Evolutionary conservation across 345 rosid genomes (phyloP), one percentile per base, ranked within the genome.

Genomic region (Syzygium grande): DNA sequence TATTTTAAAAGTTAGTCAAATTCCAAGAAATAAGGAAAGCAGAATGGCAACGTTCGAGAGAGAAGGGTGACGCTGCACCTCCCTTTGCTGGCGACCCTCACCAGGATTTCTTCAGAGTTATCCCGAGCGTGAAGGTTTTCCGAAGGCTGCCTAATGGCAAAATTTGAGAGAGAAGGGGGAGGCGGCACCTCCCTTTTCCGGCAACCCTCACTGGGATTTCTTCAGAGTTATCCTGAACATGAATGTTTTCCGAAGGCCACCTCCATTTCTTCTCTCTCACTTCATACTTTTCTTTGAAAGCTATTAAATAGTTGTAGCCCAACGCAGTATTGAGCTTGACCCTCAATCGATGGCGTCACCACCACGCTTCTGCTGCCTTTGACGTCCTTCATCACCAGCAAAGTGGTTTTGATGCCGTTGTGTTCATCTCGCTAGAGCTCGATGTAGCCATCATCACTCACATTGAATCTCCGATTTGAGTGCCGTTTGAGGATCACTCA

Each of bases 321-420:
- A 29, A 61, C 3, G 27, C 14, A n/a, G 2, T 61, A 13, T 7
- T 27, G 68, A n/a, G 68, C 34, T n/a, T 11, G 17, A 61, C 30
- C 16, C 68, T 6, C 68, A n/a, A 2, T 27, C 9, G 34, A n/a
- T 30, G 38, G 34, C 9, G 16, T 8, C 58, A 13, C 38, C 17
- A 13, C 34, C 1, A 0, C 3, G 34, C 17, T 61, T 25, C 38
- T 9, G 0, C 73, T 4, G 38, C 73, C 38, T 14, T 21, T 9
- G 10, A 54, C 25, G 9, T 54, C 23, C 58, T 54, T 54, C 25
- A 3, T 54, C 0, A 27, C 59, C 4, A 21, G 3, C 27, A 23
- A 55, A 5, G 12, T 55, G 59, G 27, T 22, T 34, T 7, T 1
- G 46, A 68, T 23, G 12, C 46, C 1, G 23, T 16, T 7, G 2